Evolutionary conservation across 2,329 filamentous ascomycete genomes (phyloP), one percentile per base, ranked within the genome.

Genomic region (Fusarium incarnatum): DNA sequence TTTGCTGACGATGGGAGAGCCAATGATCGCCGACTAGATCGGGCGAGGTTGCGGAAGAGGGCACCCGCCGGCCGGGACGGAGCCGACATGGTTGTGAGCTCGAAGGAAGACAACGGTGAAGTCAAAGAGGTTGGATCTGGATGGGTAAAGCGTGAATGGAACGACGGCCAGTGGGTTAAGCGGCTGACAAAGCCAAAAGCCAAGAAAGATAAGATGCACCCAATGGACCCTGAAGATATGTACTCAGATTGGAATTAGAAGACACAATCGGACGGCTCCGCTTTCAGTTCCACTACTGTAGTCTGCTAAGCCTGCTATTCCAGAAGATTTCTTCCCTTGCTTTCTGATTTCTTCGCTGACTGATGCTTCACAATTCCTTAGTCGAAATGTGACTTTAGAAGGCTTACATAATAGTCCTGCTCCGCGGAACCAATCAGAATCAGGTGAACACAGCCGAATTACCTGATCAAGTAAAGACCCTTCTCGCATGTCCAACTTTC

Each of bases 331-430:
- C 42, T 60, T 50, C 50, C 11, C 49, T 56, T 22, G 45, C 8
- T 25, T 63, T 52, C 47, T 52, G 52, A 62, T 41, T 28, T 30
- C 22, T 52, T 60, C 45, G 72, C 70, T 75, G 73, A 75, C 73
- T 75, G 73, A 74, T 74, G 72, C 70, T 74, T 72, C 68, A 50
- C 68, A 75, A 74, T 74, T 68, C 55, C 44, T 50, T 27, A 58
- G 60, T 60, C 42, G 30, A 56, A 67, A 44, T 47, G 53, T 62
- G 57, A 48, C 62, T 67, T 62, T 10, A 25, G n/a, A 55, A 34
- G 22, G 70, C 60, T 75, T 73, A 75, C 66, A 71, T 74, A 74
- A 73, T 64, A 57, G 53, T 44, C 47, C 41, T 49, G 49, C 40
- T 41, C 61, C 18, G 11, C 18, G 18, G 23, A 52, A 42, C 68